Evolutionary conservation across 345 rosid species (phyloP).

Genomic region (Sonneratia alba): DNA sequence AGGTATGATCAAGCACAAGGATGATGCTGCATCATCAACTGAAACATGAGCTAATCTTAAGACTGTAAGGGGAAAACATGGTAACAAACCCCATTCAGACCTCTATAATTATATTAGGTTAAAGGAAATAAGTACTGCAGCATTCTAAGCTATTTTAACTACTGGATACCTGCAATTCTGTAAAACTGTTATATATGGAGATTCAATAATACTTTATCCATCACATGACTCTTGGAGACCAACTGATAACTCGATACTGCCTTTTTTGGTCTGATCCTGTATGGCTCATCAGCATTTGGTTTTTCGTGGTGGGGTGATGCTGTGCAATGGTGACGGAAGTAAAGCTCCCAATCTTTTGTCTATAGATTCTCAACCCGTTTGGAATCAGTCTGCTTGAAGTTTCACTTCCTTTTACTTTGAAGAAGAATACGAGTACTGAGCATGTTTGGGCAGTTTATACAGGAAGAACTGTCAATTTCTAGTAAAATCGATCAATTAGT

Average conservation of each 20-base stretch:
- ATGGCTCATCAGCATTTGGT: background rate
- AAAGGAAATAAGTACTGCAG: slow-evolving; percentile 3
- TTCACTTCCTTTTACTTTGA: no score
- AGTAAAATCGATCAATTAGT: no score
- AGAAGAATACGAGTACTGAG: background rate
- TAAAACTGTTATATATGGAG: background rate
- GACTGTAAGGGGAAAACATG: background rate
- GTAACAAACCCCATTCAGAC: background rate
- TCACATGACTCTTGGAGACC: background rate
- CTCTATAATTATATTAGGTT: background rate
- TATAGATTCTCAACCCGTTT: background rate
- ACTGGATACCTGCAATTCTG: background rate
- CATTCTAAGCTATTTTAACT: background rate
- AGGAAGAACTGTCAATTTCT: no score
- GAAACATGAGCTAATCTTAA: slow-evolving; percentile 32
- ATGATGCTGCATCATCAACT: slow-evolving; percentile 53
- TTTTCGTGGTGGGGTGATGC: background rate
- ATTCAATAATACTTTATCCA: background rate
- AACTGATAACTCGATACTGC: background rate
- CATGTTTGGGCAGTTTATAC: no score
- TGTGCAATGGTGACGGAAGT: background rate
- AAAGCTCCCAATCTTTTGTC: background rate
- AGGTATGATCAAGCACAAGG: slow-evolving; percentile 96
- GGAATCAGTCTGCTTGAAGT: background rate
- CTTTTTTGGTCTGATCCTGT: background rate